Conservation (phyloP, 495 filamentous ascomycete species). For the Glutinoglossum americanum region DNA sequence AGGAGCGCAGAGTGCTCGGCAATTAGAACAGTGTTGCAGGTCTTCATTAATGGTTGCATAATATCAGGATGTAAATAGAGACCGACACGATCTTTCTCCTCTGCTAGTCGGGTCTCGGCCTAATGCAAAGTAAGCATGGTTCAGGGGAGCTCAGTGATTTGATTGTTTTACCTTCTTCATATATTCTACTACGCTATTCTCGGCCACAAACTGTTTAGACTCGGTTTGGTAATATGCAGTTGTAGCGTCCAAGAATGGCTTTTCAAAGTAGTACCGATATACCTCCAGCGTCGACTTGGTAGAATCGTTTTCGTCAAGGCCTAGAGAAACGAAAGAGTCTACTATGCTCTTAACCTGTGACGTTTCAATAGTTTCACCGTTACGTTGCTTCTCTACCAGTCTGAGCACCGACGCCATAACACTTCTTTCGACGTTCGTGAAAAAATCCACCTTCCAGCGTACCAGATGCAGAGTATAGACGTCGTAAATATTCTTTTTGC, state of each 20-base stretch:
- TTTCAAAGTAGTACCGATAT: slow-evolving; percentile 79
- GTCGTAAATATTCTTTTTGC: slow-evolving; percentile 95
- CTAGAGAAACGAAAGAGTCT: slow-evolving; percentile 82
- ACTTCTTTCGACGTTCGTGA: slow-evolving; percentile 54
- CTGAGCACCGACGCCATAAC: slow-evolving; percentile 92
- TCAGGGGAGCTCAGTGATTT: background rate
- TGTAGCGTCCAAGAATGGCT: slow-evolving; percentile 75
- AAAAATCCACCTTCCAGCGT: slow-evolving; percentile 83
- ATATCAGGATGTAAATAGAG: slow-evolving; percentile 88
- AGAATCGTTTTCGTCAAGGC: slow-evolving; percentile 79
- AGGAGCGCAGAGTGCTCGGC: slow-evolving; percentile 63
- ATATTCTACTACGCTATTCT: slow-evolving; percentile 96
- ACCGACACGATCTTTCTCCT: slow-evolving; percentile 86
- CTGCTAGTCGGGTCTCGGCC: slow-evolving; percentile 70
- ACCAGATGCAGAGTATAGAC: slow-evolving; percentile 94
- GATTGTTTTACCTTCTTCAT: slow-evolving; percentile 62
- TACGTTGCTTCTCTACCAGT: slow-evolving; percentile 91
- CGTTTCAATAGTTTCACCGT: slow-evolving; percentile 95
- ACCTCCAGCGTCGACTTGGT: slow-evolving; percentile 89
- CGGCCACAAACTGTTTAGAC: slow-evolving; percentile 79
- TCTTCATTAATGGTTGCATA: slow-evolving; percentile 56
- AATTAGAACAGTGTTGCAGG: slow-evolving; percentile 76
- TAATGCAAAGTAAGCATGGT: background rate
- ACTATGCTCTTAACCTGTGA: slow-evolving; percentile 93
- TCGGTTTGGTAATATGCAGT: slow-evolving; percentile 72